Evolutionary conservation across 768 basidiomycete genomes (phyloP).

Genomic region (Phaeolepiota aurea): DNA sequence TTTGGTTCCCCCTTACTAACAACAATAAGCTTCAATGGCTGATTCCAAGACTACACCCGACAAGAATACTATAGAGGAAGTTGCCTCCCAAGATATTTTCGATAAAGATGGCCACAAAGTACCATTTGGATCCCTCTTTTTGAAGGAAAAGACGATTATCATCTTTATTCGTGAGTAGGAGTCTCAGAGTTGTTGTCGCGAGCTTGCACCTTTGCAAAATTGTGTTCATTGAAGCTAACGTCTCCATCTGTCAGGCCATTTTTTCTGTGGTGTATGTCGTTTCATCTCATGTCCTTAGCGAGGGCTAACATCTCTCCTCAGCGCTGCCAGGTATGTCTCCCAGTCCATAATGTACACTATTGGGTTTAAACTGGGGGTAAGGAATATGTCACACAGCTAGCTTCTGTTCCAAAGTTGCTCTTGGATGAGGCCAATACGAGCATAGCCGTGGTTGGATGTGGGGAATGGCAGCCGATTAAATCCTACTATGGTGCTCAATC

Average conservation of each 20-base stretch:
- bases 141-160: constrained; percentile 42
- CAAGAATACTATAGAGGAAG: constrained; percentile 22
- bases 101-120: constrained; percentile 37
- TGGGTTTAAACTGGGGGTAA: constrained; percentile 10
- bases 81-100: constrained; percentile 30
- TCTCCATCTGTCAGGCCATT: constrained; percentile 36
- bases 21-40: too few species aligned
- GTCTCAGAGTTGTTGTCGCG: too few species aligned
- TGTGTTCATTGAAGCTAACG: background rate
- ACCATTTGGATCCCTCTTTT: constrained; percentile 43
- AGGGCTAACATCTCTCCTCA: constrained; percentile 7
- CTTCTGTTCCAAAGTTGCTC: constrained; percentile 27
- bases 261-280: constrained; percentile 54
- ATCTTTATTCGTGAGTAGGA: constrained; percentile 59
- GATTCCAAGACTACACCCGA: too few species aligned
- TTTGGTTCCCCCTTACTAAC: too few species aligned
- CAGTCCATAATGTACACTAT: background rate
- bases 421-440: constrained; percentile 29
- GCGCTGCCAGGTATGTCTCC: constrained; percentile 32
- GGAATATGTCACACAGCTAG: constrained; percentile 42
- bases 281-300: background rate
- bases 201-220: background rate
- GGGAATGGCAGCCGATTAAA: constrained; percentile 42
- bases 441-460: constrained; percentile 53
- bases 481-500: constrained; percentile 33